Evolutionary conservation across 805 yeast species (phyloP).

Genomic region (Maudiozyma bulderi): DNA sequence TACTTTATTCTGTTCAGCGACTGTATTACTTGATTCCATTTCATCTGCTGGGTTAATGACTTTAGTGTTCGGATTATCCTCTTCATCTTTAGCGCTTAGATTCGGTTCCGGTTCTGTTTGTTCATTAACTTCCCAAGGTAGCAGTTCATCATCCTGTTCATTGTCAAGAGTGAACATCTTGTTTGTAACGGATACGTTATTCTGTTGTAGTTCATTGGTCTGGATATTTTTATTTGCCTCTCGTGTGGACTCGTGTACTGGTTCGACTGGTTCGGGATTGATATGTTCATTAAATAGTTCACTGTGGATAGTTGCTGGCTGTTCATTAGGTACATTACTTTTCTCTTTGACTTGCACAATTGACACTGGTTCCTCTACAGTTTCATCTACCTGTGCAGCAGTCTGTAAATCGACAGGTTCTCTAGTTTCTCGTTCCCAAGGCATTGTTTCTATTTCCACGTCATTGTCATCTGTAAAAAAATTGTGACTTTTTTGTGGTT

Average conservation of each 20-base stretch:
- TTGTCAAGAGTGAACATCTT: background rate
- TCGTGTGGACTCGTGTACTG: background rate
- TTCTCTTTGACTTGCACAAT: background rate
- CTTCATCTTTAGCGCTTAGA: background rate
- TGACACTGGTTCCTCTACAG: no score
- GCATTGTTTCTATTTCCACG: constrained; percentile 5
- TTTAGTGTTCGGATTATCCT: no score
- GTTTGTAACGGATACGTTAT: background rate
- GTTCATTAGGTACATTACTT: background rate
- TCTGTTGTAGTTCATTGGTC: background rate
- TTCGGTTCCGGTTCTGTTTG: background rate
- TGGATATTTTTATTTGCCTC: background rate
- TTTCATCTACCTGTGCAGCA: background rate
- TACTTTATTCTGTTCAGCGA: background rate
- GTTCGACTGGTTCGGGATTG: background rate
- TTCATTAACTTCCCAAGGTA: background rate
- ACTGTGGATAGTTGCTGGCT: background rate
- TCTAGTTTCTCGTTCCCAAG: constrained; percentile 8
- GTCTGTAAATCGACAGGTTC: background rate
- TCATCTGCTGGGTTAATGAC: background rate
- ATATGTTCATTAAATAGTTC: background rate
- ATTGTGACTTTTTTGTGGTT: background rate
- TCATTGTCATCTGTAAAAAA: background rate
- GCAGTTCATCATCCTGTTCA: background rate
- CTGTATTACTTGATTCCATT: background rate